Evolutionary conservation across 441 rosid species (phyloP), one percentile per base, ranked within the genome.

Genomic region (Geranium incanum): DNA sequence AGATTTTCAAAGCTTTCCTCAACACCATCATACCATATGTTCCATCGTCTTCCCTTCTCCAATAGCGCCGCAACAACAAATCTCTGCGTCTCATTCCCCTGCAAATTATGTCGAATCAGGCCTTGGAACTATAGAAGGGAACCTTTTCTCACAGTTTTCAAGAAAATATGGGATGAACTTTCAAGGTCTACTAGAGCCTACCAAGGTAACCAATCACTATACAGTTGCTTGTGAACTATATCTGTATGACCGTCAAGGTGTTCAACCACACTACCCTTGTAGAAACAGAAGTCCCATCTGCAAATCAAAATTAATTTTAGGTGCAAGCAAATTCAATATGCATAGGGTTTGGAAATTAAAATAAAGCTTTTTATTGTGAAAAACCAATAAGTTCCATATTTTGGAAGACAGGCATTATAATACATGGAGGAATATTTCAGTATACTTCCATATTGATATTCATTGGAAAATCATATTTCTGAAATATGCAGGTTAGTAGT

Each of bases 201-300:
- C 98, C 98, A 90, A 67, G 96, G 95, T 74, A 95, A 78, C 97
- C 97, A 92, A 78, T 88, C 91, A 33, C 87, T 83, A 75, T 91
- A 90, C 36, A 95, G 72, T 82, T 88, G 87, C 84, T 90, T 92
- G 89, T 95, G 95, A 75, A 92, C 77, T 71, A 95, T 89, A 85
- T 92, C 98, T 6, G 95, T 89, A 80, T 92, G 99, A 71, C 99
- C 99, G 82, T 95, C 91, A 57, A 95, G 90, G 78, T 89, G 96
- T 77, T 95, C 98, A 63, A 92, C 86, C 83, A 92, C 90, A 60
- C 87, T 84, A 72, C 98, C 98, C 85, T 87, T 89, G 87, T 86
- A 85, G 80, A 95, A 90, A 77, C 98, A 95, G 84, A 95, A 95
- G 80, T 92, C 98, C 98, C 99, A 95, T 84, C 99, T 95, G 89